These are phyloP conservation scores for Lactarius sanguifluus DNA, from an alignment of 768 basidiomycete species.

Conservation along the genomic window DNA sequence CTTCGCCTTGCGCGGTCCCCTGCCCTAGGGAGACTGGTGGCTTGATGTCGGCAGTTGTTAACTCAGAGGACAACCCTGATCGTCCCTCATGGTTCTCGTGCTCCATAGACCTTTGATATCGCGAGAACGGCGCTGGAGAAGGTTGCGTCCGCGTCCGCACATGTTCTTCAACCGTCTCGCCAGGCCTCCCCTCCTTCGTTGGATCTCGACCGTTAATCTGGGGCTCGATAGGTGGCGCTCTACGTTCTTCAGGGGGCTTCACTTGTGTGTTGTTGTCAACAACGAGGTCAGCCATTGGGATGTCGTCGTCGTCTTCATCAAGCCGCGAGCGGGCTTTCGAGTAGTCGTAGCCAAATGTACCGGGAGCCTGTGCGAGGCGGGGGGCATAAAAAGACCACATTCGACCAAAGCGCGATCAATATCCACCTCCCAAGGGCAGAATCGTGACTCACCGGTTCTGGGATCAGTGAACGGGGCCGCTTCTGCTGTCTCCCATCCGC, in stretches of 20 bases:
- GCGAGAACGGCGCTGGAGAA: constrained; percentile 63
- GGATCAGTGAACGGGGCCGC: constrained; percentile 38
- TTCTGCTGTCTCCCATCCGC: constrained; percentile 65
- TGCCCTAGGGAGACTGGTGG: constrained; percentile 17
- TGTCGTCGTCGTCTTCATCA: neutral
- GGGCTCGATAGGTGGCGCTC: neutral
- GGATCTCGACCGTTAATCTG: neutral
- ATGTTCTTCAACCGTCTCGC: constrained; percentile 25
- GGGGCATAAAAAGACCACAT: neutral
- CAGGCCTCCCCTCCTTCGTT: neutral
- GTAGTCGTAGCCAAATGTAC: constrained; percentile 78
- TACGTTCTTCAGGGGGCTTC: neutral
- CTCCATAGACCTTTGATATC: constrained; percentile 42
- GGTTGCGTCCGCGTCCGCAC: constrained; percentile 37
- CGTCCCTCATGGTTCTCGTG: constrained; percentile 18
- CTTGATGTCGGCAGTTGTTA: constrained; percentile 26
- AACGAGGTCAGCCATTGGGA: constrained; percentile 5
- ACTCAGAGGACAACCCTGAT: constrained; percentile 22
- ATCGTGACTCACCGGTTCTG: constrained; percentile 57
- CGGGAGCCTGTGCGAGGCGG: constrained; percentile 56
- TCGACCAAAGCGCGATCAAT: neutral
- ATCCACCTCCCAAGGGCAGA: neutral
- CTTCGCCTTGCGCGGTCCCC: constrained; percentile 36
- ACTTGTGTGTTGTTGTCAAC: constrained; percentile 25
- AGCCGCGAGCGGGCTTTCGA: constrained; percentile 57